A percentile compares a stretch with the other conserved stretches of the same genome.
Evolutionary conservation across 257 asterid genomes (phyloP).

Genomic region (Solanum etuberosum): DNA sequence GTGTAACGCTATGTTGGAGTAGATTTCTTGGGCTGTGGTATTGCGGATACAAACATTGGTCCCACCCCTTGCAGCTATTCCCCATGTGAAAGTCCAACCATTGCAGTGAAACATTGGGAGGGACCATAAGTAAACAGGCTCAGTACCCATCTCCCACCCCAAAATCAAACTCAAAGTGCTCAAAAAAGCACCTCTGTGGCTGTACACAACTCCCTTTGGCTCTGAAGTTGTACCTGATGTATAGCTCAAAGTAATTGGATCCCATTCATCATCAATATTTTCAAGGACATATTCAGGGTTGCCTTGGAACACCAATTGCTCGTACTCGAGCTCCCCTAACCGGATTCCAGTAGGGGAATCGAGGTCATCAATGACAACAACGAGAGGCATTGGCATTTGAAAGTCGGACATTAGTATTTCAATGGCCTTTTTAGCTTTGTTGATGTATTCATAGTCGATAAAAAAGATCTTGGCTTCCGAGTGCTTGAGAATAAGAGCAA

Average conservation of each 20-base stretch:
- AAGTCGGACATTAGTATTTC: constrained; percentile 15
- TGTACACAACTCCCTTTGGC: constrained; percentile 75
- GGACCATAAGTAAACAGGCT: constrained; percentile 78
- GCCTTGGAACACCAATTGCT: constrained; percentile 33
- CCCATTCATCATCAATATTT: constrained; percentile 58
- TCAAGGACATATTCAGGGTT: constrained; percentile 21
- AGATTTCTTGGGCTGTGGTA: constrained; percentile 57
- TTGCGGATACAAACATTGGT: constrained; percentile 75
- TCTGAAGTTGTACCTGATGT: constrained; percentile 87
- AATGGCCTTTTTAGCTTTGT: constrained; percentile 42
- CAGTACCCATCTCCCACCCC: constrained; percentile 75
- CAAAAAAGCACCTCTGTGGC: constrained; percentile 76
- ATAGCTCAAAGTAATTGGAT: constrained; percentile 68
- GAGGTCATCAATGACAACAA: constrained; percentile 58
- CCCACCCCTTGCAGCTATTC: constrained; percentile 84
- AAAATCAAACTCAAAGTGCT: constrained; percentile 59
- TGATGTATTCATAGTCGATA: constrained; percentile 43
- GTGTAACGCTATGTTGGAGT: constrained; percentile 33
- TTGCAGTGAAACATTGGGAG: constrained; percentile 96
- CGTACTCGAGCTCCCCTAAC: constrained; percentile 56
- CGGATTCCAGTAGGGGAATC: constrained; percentile 39
- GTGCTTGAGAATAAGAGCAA: constrained; percentile 59
- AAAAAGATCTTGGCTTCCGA: constrained; percentile 65
- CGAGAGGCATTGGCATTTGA: constrained; percentile 24
- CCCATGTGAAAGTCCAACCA: constrained; percentile 97